Base-by-base conservation (phyloP, 768 basidiomycete genomes). In the Clathrus columnatus region DNA sequence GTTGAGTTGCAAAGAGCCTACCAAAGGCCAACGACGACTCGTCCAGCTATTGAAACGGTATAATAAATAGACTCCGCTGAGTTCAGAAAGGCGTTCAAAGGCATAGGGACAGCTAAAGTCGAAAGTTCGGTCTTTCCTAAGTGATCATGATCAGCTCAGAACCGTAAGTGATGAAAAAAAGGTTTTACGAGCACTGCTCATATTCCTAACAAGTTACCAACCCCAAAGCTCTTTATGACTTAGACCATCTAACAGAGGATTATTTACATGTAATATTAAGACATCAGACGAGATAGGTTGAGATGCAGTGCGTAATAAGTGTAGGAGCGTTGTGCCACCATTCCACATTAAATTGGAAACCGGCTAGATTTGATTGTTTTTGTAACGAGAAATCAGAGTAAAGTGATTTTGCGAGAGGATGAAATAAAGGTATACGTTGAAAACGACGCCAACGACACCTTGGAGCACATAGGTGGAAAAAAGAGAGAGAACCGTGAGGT, bases 321-420 rank as follows among this genome's bases (percentile, higher is more conserved):
- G 72, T 61, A 86, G 79, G 7, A 92, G 73, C 0, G 82, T 79
- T 45, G 29, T 78, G 80, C 94, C 94, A 97, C 93, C 93, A 97
- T 52, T 84, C 81, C 27, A 91, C 72, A 63, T 89, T 88, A 8
- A 89, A 81, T 48, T 80, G 70, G 67, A 84, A 96, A 3, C 89
- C 84, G 1, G 85, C 77, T 0, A 91, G 87, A 67, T 97, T 94
- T 1, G 90, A 85, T 48, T 81, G 73, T 62, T 86, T 89, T 69
- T 94, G 91, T 11, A 82, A 75, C 0, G 87, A 82, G 56, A 94
- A 83, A 64, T 94, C 91, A 7, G 92, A 87, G 69, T 94, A 97
- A 6, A 97, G 74, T 0, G 91, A 81, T 59, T 87, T 83, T 0
- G 90, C 88, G 82, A 21, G 62, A 70, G 0, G 67, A 65, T 0